Conservation (phyloP, 352 stramenopile species). For the Globisporangium canariense region DNA sequence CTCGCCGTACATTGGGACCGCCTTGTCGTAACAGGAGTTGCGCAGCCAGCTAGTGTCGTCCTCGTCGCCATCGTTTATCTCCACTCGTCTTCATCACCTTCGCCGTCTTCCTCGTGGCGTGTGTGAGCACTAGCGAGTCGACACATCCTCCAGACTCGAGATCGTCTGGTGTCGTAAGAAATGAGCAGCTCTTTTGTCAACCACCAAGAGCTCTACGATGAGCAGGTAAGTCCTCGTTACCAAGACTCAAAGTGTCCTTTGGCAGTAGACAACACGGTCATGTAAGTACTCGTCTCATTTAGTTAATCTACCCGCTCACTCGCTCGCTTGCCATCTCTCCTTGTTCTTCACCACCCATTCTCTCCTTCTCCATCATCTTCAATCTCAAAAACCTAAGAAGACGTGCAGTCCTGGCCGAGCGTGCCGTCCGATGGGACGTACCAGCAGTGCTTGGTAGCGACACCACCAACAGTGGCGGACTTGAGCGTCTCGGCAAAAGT, state of each 20-base stretch:
- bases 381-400: conserved; percentile 6
- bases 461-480: conserved; percentile 34
- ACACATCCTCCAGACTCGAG: too few species aligned
- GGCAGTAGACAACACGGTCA: background rate
- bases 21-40: background rate
- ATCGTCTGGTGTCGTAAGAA: background rate
- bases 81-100: background rate
- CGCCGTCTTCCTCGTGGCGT: too few species aligned
- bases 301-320: conserved; percentile 8
- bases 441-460: conserved; percentile 68
- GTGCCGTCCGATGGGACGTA: conserved; percentile 46
- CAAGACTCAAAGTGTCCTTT: background rate
- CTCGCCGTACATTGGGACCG: background rate
- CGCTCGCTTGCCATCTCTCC: background rate
- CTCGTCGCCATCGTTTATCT: background rate
- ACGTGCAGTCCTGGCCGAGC: conserved; percentile 22
- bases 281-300: conserved; percentile 10
- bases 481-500: conserved; percentile 42
- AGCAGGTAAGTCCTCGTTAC: background rate
- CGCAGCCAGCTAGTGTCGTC: background rate
- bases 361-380: too few species aligned
- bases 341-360: background rate
- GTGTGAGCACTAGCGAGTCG: too few species aligned
- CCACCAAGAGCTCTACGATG: background rate
- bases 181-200: background rate